phyloP scores from a whole-genome alignment of 169 alveolate species.

The Cardiosporidium cionae region DNA sequence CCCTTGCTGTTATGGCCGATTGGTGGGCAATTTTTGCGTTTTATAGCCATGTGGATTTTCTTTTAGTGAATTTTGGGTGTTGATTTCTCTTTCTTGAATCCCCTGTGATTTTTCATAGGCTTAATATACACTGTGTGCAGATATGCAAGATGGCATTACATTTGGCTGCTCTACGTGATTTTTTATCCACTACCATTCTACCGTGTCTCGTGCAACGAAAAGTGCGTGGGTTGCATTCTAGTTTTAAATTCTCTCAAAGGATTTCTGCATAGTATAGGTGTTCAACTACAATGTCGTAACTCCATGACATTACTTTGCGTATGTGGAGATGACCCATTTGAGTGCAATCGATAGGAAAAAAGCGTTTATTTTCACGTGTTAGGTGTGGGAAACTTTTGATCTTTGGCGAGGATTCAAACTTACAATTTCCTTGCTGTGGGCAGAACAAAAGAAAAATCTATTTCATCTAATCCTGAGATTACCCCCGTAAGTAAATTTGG shows the following conservation, averaged over 20 bases:
- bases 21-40: too few relatives aligned
- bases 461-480: not conserved
- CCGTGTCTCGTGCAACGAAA: not conserved
- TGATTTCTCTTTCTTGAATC: too few relatives aligned
- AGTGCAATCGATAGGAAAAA: too few relatives aligned
- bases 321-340: too few relatives aligned
- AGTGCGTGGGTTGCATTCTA: too few relatives aligned
- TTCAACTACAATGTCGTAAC: too few relatives aligned
- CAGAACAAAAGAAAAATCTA: not conserved
- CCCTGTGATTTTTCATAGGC: not conserved
- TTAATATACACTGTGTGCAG: not conserved
- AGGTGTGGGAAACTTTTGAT: not conserved
- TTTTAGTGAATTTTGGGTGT: too few relatives aligned
- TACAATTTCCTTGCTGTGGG: not conserved
- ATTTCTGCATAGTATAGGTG: too few relatives aligned
- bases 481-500: not conserved
- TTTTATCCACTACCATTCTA: not conserved
- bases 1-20: not conserved
- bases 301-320: too few relatives aligned
- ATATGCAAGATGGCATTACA: not conserved
- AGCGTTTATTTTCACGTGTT: too few relatives aligned
- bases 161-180: not conserved
- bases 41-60: too few relatives aligned
- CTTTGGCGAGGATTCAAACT: not conserved
- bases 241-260: too few relatives aligned